These are phyloP conservation scores for Saccharomyces jurei DNA, from an alignment of 805 yeast genomes.

Conservation along the genomic window DNA sequence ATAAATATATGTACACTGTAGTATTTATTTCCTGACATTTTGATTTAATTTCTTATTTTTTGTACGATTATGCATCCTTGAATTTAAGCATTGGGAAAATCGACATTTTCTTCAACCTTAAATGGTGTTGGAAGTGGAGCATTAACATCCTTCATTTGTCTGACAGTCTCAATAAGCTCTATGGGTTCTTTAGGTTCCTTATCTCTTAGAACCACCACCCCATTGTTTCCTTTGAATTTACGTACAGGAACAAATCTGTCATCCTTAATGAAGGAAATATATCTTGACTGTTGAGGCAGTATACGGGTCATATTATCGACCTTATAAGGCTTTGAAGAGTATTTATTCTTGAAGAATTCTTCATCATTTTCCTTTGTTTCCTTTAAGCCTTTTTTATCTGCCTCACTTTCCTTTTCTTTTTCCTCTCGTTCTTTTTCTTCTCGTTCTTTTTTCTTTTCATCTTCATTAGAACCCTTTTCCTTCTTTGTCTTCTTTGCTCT, in stretches of 20 bases:
- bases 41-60: background rate
- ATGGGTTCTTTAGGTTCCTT: constrained; percentile 50
- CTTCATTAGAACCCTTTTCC: constrained; percentile 40
- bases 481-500: constrained; percentile 66
- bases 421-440: constrained; percentile 25
- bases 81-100: constrained; percentile 10
- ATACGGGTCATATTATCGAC: constrained; percentile 80
- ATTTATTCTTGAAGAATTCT: constrained; percentile 38
- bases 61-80: constrained; percentile 1
- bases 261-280: constrained; percentile 66
- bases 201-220: constrained; percentile 67
- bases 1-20: background rate
- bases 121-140: constrained; percentile 46
- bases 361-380: constrained; percentile 21
- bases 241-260: constrained; percentile 78
- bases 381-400: constrained; percentile 15
- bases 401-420: constrained; percentile 19
- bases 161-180: constrained; percentile 70
- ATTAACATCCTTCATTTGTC: constrained; percentile 65
- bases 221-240: constrained; percentile 58
- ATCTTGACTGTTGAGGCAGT: constrained; percentile 79
- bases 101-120: constrained; percentile 26
- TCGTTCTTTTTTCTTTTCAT: constrained; percentile 22
- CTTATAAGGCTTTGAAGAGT: constrained; percentile 57
- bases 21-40: background rate